Evolutionary conservation across 148 eudicot species (phyloP), one percentile per base, ranked within the genome.

Genomic region (Rhododendron ovatum): DNA sequence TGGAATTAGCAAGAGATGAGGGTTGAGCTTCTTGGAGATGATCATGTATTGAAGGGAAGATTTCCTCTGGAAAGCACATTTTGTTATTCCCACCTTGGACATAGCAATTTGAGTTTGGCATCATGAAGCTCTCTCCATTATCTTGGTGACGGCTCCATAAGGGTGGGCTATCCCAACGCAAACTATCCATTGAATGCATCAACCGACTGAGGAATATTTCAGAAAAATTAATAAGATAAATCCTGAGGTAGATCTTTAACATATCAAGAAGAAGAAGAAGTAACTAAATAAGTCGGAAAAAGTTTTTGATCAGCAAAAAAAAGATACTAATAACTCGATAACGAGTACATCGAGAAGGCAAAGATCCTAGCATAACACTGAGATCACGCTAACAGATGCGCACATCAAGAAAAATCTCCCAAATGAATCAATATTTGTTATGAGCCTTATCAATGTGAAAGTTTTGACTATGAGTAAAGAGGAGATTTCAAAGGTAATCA

Each of bases 131-230:
- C 73, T 88, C 89, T 82, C 82, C 87, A 76, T 84, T 83, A 63
- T 41, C 73, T 18, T 79, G 81, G 17, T 73, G 88, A 61, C 76
- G 89, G 84, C 82, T 86, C 91, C 91, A 88, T 28, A 82, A 11
- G 81, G 85, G 53, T 73, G 84, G 26, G 84, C 61, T 76, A 69
- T 84, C 85, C 87, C 89, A 91, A 82, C 83, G 83, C 76, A 89
- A 51, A 83, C 85, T 61, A 30, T 89, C 91, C 92, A 91, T 90
- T 13, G 5, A 43, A 22, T 45, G 63, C 22, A 35, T 39, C 35
- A 78, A 82, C 24, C 61, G 3, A 17, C 86, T 85, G 82, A 26
- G 48, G 50, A 82, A 86, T 41, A 41, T 41, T 73, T 57, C 24
- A 39, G 33, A 86, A 35, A 81, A 28, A 24, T 82, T 24, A 81